phyloP scores from a whole-genome alignment of 768 basidiomycete genomes.

The Rhizopogon sp. region DNA sequence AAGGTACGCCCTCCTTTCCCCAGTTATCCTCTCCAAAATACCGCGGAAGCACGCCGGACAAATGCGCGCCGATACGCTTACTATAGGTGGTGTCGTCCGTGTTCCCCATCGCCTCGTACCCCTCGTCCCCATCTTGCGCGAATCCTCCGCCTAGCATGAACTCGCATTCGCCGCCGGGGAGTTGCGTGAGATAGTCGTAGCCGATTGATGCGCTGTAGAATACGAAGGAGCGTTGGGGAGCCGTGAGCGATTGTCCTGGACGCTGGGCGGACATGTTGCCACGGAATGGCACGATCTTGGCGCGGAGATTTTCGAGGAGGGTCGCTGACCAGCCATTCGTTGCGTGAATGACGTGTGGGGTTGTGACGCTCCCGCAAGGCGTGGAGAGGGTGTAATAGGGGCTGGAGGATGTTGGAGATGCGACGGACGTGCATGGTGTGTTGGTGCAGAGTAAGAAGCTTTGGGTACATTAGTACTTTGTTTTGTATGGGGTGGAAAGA shows the following conservation, averaged over 20 bases:
- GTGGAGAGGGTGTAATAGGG: conserved; percentile 54
- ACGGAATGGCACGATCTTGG: conserved; percentile 57
- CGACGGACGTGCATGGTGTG: conserved; percentile 57
- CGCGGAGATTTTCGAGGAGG: conserved; percentile 57
- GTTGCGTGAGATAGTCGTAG: conserved; percentile 69
- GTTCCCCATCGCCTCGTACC: conserved; percentile 31
- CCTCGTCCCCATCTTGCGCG: conserved; percentile 25
- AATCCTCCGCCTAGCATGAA: conserved; percentile 65
- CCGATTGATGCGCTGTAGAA: conserved; percentile 42
- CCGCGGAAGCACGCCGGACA: conserved; percentile 42
- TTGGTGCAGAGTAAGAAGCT: conserved; percentile 58
- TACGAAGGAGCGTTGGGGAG: conserved; percentile 47
- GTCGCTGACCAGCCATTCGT: conserved; percentile 82
- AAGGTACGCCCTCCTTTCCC: conserved; percentile 30
- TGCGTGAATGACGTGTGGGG: conserved; percentile 72
- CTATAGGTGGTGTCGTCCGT: conserved; percentile 33
- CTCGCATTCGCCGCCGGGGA: conserved; percentile 38
- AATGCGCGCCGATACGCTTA: conserved; percentile 28
- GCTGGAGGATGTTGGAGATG: conserved; percentile 17
- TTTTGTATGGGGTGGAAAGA: neutral
- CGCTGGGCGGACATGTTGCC: conserved; percentile 63
- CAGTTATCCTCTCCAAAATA: conserved; percentile 47
- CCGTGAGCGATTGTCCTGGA: conserved; percentile 38
- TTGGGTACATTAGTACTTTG: neutral
- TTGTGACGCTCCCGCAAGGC: conserved; percentile 48